Base-by-base conservation (phyloP, 139 green algal species). In the Volvox africanus region DNA sequence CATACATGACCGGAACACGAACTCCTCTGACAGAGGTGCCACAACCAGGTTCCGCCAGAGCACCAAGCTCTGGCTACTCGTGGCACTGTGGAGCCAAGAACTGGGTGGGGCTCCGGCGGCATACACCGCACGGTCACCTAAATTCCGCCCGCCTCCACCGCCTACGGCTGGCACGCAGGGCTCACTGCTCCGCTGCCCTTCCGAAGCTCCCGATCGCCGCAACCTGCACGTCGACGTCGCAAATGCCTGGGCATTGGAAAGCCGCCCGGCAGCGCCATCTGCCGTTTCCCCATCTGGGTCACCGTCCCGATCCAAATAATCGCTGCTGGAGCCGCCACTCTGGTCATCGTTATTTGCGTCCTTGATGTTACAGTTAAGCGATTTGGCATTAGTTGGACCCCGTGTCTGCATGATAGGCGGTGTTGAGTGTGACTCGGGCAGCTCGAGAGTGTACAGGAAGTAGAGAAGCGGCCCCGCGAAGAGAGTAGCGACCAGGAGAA, bases 1-100 rank as follows among this genome's bases (percentile, higher is more conserved):
- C 91, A 98, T 96, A 92, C 97, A 97, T 20, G 94, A 93, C 19
- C 97, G 92, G 89, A 98, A 99, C 36, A 93, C 94, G 35, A 95
- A 97, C 93, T 99, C 97, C 91, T 99, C 97, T 0, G 94, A 94
- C 33, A 98, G 3, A 1, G 97, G 97, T 0, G 95, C 96, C 0
- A 96, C 89, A 26, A 92, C 62, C 80, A 91, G 61, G 82, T 93
- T 91, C 61, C 82, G 37, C 61, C 81, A 91, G 24, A 87, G 30
- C 71, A 79, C 26, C 71, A 79, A 73, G 65, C 65, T 73, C 65
- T 24, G 21, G 11, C 65, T 12, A 73, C 21, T 12, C 11, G 65
- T 12, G 65, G 9, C 65, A 73, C 44, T 55, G 44, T 55, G 11
- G 21, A 73, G 65, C 65, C 65, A 24, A 11, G 65, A 28, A 28